A percentile compares a stretch with the other conserved stretches of the same genome.
phyloP scores from a whole-genome alignment of 1,139 yeast species.

The Wickerhamomyces sp. region DNA sequence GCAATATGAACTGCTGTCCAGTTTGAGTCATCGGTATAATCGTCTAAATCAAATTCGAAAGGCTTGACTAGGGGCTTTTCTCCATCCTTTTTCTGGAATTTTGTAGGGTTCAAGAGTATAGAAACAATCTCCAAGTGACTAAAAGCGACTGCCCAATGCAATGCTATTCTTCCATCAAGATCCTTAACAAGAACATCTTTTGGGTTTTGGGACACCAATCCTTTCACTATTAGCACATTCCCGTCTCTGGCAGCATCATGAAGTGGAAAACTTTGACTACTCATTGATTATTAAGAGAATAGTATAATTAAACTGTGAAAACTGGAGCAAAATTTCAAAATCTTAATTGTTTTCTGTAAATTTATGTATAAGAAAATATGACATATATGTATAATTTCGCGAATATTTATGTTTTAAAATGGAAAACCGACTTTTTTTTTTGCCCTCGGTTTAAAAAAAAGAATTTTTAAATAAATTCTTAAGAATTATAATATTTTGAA shows the following conservation, averaged over 20 bases:
- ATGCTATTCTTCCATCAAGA: conserved; percentile 73
- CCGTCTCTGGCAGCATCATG: conserved; percentile 62
- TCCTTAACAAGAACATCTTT: conserved; percentile 45
- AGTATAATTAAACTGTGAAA: no score
- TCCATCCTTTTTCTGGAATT: conserved; percentile 8
- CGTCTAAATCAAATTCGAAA: conserved; percentile 58
- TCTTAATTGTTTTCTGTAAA: no score
- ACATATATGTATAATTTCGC: no score
- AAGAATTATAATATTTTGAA: no score
- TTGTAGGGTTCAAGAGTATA: conserved; percentile 40
- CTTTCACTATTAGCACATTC: conserved; percentile 44
- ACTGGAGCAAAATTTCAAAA: no score
- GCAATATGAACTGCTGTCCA: conserved; percentile 91
- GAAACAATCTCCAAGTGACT: conserved; percentile 52
- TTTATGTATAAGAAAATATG: no score
- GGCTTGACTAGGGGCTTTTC: conserved; percentile 11
- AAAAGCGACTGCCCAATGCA: conserved; percentile 86
- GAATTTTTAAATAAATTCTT: no score
- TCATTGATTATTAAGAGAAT: no score
- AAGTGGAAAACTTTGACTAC: conserved; percentile 24
- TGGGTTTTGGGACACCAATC: conserved; percentile 46
- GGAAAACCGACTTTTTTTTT: no score
- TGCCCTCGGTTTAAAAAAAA: no score
- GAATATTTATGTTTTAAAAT: no score
- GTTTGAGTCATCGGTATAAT: conserved; percentile 65